A percentile compares a stretch with the other conserved stretches of the same genome.
phyloP scores from a whole-genome alignment of 2,329 filamentous ascomycete genomes.

The Canariomyces notabilis region DNA sequence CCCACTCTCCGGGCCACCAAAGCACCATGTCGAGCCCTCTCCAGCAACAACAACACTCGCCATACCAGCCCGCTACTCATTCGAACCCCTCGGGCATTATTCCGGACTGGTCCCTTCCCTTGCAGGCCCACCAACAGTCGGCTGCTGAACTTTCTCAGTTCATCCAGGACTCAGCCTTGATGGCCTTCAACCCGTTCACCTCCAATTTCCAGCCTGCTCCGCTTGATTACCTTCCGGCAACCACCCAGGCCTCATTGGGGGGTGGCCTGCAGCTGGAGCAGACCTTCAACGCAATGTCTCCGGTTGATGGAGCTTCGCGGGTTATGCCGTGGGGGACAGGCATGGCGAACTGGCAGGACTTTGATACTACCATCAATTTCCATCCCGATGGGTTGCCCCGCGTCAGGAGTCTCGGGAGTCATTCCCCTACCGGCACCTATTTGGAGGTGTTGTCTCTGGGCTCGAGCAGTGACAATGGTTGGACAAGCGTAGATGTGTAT shows the following conservation, averaged over 20 bases:
- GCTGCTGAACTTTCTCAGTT: constrained; percentile 47
- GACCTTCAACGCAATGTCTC: constrained; percentile 54
- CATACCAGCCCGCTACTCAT: constrained; percentile 48
- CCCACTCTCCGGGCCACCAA: constrained; percentile 41
- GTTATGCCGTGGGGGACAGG: constrained; percentile 57
- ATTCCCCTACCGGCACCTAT: constrained; percentile 73
- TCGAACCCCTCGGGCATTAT: constrained; percentile 44
- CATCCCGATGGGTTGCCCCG: constrained; percentile 39
- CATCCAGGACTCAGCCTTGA: constrained; percentile 53
- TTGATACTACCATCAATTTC: constrained; percentile 57
- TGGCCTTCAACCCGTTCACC: constrained; percentile 50
- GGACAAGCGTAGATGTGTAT: constrained; percentile 74
- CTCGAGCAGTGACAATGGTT: constrained; percentile 80
- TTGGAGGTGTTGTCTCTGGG: constrained; percentile 80
- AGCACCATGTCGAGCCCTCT: constrained; percentile 49
- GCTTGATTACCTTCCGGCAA: constrained; percentile 57
- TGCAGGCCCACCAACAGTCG: constrained; percentile 28
- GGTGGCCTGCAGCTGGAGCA: constrained; percentile 58
- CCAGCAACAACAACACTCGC: constrained; percentile 50
- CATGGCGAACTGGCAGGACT: constrained; percentile 75
- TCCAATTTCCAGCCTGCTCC: constrained; percentile 49
- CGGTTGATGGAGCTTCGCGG: constrained; percentile 51
- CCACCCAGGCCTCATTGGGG: constrained; percentile 60
- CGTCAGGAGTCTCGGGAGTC: constrained; percentile 47
- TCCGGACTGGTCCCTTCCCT: constrained; percentile 55